Percentiles rank a stretch among this genome's conserved stretches.
phyloP scores from a whole-genome alignment of 352 stramenopile genomes.

The Thalassiosira mediterranea region DNA sequence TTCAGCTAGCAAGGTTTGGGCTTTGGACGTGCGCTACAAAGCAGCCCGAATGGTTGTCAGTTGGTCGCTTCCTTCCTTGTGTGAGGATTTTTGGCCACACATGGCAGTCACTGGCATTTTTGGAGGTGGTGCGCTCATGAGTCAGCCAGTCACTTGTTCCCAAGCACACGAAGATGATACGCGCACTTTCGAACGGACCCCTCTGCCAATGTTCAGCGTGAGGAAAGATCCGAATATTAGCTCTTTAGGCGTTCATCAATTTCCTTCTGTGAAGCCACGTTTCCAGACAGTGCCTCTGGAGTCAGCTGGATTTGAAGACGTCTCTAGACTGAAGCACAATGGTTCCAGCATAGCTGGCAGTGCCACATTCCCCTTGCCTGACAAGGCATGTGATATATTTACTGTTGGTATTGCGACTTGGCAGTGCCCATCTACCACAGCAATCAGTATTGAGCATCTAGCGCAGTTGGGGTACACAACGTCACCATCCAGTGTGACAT shows the following conservation, averaged over 20 bases:
- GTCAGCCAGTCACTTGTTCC: constrained; percentile 15
- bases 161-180: not conserved
- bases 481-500: constrained; percentile 37
- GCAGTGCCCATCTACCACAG: constrained; percentile 21
- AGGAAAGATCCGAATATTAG: constrained; percentile 54
- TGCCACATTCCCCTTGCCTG: constrained; percentile 62
- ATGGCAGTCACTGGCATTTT: constrained; percentile 51
- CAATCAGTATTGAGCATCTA: constrained; percentile 17
- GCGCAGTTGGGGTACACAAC: constrained; percentile 33
- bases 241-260: constrained; percentile 63
- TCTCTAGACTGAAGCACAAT: constrained; percentile 33
- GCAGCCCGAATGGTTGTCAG: constrained; percentile 53
- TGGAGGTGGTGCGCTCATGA: constrained; percentile 55
- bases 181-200: constrained; percentile 1
- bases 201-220: constrained; percentile 51
- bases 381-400: constrained; percentile 55
- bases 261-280: constrained; percentile 46
- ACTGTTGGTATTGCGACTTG: constrained; percentile 65
- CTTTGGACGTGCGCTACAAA: constrained; percentile 73
- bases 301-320: constrained; percentile 43
- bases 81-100: constrained; percentile 48
- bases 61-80: constrained; percentile 62
- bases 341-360: constrained; percentile 59
- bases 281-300: constrained; percentile 70
- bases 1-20: constrained; percentile 71